Conservation (phyloP, 306 rosid species). For the Rosa chinensis region DNA sequence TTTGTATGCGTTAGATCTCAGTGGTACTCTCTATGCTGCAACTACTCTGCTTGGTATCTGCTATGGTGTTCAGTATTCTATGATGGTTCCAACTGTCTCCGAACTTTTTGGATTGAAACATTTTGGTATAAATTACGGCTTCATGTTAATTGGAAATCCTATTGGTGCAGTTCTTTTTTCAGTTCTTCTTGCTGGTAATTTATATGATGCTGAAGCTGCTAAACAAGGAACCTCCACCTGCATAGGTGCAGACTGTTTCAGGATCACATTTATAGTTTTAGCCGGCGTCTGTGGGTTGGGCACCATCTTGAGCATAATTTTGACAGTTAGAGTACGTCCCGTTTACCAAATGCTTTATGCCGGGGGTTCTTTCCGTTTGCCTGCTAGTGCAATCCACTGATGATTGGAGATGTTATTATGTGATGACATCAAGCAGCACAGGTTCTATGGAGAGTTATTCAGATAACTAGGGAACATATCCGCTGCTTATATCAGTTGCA, state of each 20-base stretch:
- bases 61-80: slow-evolving; percentile 59
- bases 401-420: neutral
- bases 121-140: slow-evolving; percentile 60
- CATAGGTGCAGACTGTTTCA: slow-evolving; percentile 68
- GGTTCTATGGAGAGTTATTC: slow-evolving; percentile 15
- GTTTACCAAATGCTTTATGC: slow-evolving; percentile 76
- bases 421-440: neutral
- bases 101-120: slow-evolving; percentile 72
- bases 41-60: slow-evolving; percentile 71
- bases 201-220: slow-evolving; percentile 76
- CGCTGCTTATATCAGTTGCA: slow-evolving; percentile 4
- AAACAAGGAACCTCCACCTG: slow-evolving; percentile 72
- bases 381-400: slow-evolving; percentile 35
- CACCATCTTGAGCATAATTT: slow-evolving; percentile 57
- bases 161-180: slow-evolving; percentile 74
- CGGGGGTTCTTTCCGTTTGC: slow-evolving; percentile 57
- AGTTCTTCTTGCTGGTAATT: slow-evolving; percentile 55
- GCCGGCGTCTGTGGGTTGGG: slow-evolving; percentile 66
- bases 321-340: slow-evolving; percentile 65
- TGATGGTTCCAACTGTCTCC: slow-evolving; percentile 53
- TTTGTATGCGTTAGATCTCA: slow-evolving; percentile 55
- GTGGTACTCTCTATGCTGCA: slow-evolving; percentile 61
- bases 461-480: slow-evolving; percentile 10
- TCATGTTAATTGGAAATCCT: slow-evolving; percentile 68
- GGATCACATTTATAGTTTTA: slow-evolving; percentile 68